Base-by-base conservation (phyloP, 2,329 filamentous ascomycete species). In the Periconia digitata region DNA sequence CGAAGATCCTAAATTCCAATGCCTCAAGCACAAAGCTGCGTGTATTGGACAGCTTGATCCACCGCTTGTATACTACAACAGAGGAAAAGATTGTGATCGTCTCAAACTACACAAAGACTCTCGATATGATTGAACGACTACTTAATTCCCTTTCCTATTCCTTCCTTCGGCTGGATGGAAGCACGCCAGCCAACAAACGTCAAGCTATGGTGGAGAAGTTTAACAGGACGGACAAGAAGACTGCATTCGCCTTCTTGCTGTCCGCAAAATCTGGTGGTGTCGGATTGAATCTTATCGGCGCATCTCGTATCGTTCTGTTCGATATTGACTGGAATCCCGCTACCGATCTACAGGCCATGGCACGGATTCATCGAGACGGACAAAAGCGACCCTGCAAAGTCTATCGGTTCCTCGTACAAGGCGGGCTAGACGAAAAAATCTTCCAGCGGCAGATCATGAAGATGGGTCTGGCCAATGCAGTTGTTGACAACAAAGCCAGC, bases 281-380 rank as follows among this genome's bases (percentile, higher is more conserved):
- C 1, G 86, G 86, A 1, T 74, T 90, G 39, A 89, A 89, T 58
- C 76, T 90, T 4, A 85, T 86, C 42, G 86, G 86, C 8, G 86
- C 85, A 5, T 86, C 83, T 24, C 80, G 86, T 18, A 78, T 90
- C 2, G 74, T 89, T 5, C 79, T 90, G 1, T 89, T 87, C 58
- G 86, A 90, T 57, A 81, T 87, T 8, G 86, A 89, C 69, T 90
- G 86, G 86, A 90, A 90, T 59, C 86, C 86, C 1, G 84, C 85
- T 0, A 87, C 84, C 0, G 86, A 90, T 59, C 73, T 86, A 17
- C 86, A 90, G 65, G 86, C 86, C 7, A 89, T 89, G 85, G 86
- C 85, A 12, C 82, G 86, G 13, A 86, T 89, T 40, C 85, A 89
- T 63, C 80, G 86, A 41, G 85, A 89, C 57, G 86, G 86, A 0